These are phyloP conservation scores for Candida michaelii DNA, from an alignment of 805 yeast species.

Conservation along the genomic window DNA sequence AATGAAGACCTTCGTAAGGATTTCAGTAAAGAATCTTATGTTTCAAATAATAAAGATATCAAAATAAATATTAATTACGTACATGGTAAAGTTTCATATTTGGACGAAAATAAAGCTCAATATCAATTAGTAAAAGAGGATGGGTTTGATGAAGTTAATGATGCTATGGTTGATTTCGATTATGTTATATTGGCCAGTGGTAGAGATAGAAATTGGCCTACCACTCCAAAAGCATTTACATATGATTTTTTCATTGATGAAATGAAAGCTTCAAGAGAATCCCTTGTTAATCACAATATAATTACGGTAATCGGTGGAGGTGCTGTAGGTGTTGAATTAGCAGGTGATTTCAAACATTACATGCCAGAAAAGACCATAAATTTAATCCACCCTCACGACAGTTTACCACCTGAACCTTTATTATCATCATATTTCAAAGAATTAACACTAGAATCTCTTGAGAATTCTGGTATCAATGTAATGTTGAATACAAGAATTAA, in stretches of 20 bases:
- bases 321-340: conserved; percentile 44
- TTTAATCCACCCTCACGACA: conserved; percentile 37
- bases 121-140: conserved; percentile 20
- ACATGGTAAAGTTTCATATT: conserved; percentile 32
- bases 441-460: conserved; percentile 25
- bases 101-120: conserved; percentile 26
- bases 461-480: conserved; percentile 28
- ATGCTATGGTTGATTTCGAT: conserved; percentile 36
- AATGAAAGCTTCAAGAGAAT: conserved; percentile 34
- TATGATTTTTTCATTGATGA: conserved; percentile 39
- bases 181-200: conserved; percentile 51
- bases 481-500: conserved; percentile 31
- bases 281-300: conserved; percentile 32
- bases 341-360: conserved; percentile 38
- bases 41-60: conserved; percentile 7
- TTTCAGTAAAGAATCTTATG: conserved; percentile 10
- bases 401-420: conserved; percentile 40
- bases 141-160: conserved; percentile 7
- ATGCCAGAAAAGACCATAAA: conserved; percentile 34
- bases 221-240: conserved; percentile 48
- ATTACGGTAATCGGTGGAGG: conserved; percentile 48
- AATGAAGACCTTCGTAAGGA: conserved; percentile 20
- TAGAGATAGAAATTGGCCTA: conserved; percentile 53
- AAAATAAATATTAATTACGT: conserved; percentile 20
- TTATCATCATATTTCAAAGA: conserved; percentile 29